Base-by-base conservation (phyloP, 2,329 filamentous ascomycete genomes). In the Mycosphaerelloides madeirae region DNA sequence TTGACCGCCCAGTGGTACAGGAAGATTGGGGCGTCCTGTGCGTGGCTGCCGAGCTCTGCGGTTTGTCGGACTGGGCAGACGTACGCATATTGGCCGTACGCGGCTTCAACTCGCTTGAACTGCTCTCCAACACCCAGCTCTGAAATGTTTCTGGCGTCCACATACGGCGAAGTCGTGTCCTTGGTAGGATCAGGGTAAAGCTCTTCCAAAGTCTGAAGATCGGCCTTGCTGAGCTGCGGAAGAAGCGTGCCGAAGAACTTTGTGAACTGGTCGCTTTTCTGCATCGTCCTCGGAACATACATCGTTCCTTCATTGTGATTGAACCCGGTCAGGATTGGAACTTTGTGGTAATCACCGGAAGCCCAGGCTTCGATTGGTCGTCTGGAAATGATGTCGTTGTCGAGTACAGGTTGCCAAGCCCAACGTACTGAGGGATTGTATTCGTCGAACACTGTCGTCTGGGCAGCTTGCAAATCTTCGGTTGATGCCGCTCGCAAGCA, bases 401-500 rank as follows among this genome's bases (percentile, higher is more conserved):
- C 82, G 44, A 87, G 76, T 29, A 82, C 78, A 6, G 83, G 83
- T 55, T 86, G 84, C 66, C 85, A 87, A 1, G 84, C 71, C 72
- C 72, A 76, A 20, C 68, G 62, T 0, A 74, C 57, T 7, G 68
- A 71, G 0, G 70, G 66, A 29, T 73, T 73, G 49, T 72, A 74
- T 31, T 64, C 64, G 41, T 70, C 65, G 41, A 74, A 75, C 0
- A 74, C 63, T 2, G 55, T 59, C 8, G 62, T 66, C 32, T 71
- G 70, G 3, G 70, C 71, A 7, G 61, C 54, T 6, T 62, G 65
- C 11, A 75, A 58, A 0, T 44, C 52, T 0, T 61, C 50, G 7
- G 61, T 62, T 0, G 70, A 62, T 4, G 69, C 55, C 1, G 61
- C 57, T n/a, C 72, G 66, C 0, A 76, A 63, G 46, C 64, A 74